These are phyloP conservation scores for Alternaria incomplexa DNA, from an alignment of 2,329 filamentous ascomycete genomes.

Conservation along the genomic window DNA sequence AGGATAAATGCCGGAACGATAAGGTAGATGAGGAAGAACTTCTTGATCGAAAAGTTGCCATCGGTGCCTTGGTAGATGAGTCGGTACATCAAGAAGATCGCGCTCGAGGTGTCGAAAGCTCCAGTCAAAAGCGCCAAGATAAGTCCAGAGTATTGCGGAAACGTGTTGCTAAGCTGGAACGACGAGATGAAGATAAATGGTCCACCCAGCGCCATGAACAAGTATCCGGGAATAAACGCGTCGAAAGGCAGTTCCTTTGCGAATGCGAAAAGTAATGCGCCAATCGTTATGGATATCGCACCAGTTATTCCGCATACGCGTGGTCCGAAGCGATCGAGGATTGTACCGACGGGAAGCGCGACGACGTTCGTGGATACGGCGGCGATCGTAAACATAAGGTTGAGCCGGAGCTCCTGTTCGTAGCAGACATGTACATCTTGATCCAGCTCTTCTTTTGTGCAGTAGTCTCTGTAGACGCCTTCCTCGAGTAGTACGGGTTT, in stretches of 20 bases:
- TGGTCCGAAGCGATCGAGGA: conserved; percentile 83
- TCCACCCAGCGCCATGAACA: conserved; percentile 58
- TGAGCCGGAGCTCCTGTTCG: conserved; percentile 61
- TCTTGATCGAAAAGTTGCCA: conserved; percentile 52
- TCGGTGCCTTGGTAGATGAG: conserved; percentile 54
- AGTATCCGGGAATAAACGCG: conserved; percentile 61
- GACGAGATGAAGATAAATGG: conserved; percentile 60
- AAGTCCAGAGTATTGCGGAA: conserved; percentile 57
- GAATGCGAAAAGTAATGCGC: conserved; percentile 76
- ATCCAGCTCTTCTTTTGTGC: conserved; percentile 46
- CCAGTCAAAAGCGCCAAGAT: conserved; percentile 59
- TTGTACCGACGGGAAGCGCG: conserved; percentile 82
- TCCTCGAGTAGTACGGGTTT: conserved; percentile 49
- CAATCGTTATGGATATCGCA: conserved; percentile 69
- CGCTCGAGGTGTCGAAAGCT: conserved; percentile 58
- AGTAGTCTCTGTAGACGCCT: conserved; percentile 45
- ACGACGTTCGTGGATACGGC: conserved; percentile 88
- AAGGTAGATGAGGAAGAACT: conserved; percentile 58
- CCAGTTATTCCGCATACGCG: conserved; percentile 76
- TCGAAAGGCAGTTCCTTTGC: conserved; percentile 72
- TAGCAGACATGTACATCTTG: conserved; percentile 45
- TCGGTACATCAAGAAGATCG: conserved; percentile 56
- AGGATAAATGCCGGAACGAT: conserved; percentile 55
- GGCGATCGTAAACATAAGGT: conserved; percentile 91
- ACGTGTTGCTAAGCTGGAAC: conserved; percentile 59